Base-by-base conservation (phyloP, 768 basidiomycete species). In the Clitopilus hobsonii region DNA sequence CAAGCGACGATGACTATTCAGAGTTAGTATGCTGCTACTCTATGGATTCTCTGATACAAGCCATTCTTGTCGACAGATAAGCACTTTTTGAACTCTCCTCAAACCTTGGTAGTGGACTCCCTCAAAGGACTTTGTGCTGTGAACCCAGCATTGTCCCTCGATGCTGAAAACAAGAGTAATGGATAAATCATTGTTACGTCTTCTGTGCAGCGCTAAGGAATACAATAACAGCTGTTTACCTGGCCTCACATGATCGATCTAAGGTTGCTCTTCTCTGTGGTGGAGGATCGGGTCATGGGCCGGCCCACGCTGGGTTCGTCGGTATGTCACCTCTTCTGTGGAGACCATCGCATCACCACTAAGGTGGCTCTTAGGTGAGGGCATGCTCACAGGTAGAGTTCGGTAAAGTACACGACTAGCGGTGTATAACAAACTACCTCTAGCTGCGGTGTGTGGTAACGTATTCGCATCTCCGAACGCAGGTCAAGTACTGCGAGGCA, bases 401-500 rank as follows among this genome's bases (percentile, higher is more conserved):
- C n/a, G 18, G n/a, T n/a, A n/a, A n/a, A n/a, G n/a, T n/a, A n/a
- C n/a, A n/a, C n/a, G n/a, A n/a, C n/a, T n/a, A n/a, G n/a, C n/a
- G n/a, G n/a, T n/a, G n/a, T n/a, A n/a, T n/a, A n/a, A n/a, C n/a
- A n/a, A n/a, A n/a, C n/a, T n/a, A n/a, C n/a, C 20, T 52, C n/a
- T 38, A 77, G 76, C 68, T 25, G 91, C 94, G 27, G 89, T 96
- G 6, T 91, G 87, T 60, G 95, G 95, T 6, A 89, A 82, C 61
- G 76, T 97, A 32, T 98, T 97, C 65, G 94, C 95, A 1, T 91
- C 89, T 16, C 95, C 95, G 0, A 95, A 86, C 61, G 82, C 92
- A 3, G 80, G 80, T 51, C 95, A 97, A 69, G 89, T 98, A 51
- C 78, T 83, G 50, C 79, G 88, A 22, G 93, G 82, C 4, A 87